Evolutionary conservation across 1,284 basidiomycete genomes (phyloP).

Genomic region (Porodaedalea pini): DNA sequence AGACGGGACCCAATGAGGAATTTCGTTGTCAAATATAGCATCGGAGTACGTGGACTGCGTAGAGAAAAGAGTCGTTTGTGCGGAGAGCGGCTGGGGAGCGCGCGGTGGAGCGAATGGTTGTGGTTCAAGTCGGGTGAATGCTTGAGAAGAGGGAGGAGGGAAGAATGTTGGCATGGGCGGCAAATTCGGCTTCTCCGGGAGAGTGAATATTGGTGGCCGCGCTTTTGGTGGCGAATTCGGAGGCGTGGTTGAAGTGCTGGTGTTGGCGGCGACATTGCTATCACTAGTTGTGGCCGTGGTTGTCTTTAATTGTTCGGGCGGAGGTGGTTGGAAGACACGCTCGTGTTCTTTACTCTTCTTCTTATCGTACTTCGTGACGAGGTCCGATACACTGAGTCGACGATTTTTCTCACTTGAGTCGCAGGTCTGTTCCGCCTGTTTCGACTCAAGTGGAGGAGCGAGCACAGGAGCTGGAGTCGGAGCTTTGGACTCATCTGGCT

Average conservation of each 20-base stretch:
- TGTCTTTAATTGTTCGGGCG: slow-evolving; percentile 3
- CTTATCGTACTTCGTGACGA: slow-evolving; percentile 34
- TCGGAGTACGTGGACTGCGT: slow-evolving; percentile 53
- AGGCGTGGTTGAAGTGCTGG: slow-evolving; percentile 53
- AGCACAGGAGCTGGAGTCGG: not conserved
- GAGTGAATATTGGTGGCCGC: slow-evolving; percentile 31
- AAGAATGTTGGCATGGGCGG: slow-evolving; percentile 45
- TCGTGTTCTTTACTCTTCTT: slow-evolving; percentile 5
- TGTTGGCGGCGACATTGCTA: slow-evolving; percentile 23
- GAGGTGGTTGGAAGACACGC: slow-evolving; percentile 16
- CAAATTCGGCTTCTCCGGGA: slow-evolving; percentile 53
- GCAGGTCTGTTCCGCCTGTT: not conserved
- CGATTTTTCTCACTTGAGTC: slow-evolving; percentile 28
- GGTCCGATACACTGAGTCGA: slow-evolving; percentile 55
- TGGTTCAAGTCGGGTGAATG: slow-evolving; percentile 29
- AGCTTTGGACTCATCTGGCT: not conserved
- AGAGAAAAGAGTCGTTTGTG: slow-evolving; percentile 37
- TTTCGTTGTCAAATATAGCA: slow-evolving; percentile 44
- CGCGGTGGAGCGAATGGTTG: slow-evolving; percentile 37
- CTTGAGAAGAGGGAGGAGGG: slow-evolving; percentile 28
- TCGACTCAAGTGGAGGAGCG: not conserved
- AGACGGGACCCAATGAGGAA: slow-evolving; percentile 50
- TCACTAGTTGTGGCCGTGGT: not conserved
- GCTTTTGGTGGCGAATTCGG: slow-evolving; percentile 45
- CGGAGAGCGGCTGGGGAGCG: slow-evolving; percentile 37